These are phyloP conservation scores for Fragilariopsis cylindrus DNA, from an alignment of 108 stramenopile genomes.

Conservation along the genomic window DNA sequence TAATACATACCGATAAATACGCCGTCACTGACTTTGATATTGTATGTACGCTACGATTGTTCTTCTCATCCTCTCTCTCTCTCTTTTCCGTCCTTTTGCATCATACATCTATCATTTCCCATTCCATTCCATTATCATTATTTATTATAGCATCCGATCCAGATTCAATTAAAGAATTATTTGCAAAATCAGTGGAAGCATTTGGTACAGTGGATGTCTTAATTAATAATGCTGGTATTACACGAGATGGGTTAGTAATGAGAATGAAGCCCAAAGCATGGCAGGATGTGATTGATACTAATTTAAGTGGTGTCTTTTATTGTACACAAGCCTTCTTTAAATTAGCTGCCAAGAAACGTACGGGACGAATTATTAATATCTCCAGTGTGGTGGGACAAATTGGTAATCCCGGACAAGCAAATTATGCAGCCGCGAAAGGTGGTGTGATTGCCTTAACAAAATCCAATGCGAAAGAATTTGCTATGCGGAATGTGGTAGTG, in stretches of 20 bases:
- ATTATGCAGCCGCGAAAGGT: slow-evolving; percentile 94
- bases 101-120: neutral
- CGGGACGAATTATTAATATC: slow-evolving; percentile 96
- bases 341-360: slow-evolving; percentile 87
- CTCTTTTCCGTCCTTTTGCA: neutral
- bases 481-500: slow-evolving; percentile 74
- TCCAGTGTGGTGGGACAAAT: slow-evolving; percentile 95
- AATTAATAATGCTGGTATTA: slow-evolving; percentile 98
- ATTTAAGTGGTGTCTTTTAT: slow-evolving; percentile 96
- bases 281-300: slow-evolving; percentile 95
- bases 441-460: slow-evolving; percentile 89
- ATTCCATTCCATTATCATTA: neutral
- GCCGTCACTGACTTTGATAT: neutral
- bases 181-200: slow-evolving; percentile 68
- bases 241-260: slow-evolving; percentile 88
- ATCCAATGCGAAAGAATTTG: slow-evolving; percentile 92
- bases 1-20: no score
- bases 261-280: slow-evolving; percentile 95
- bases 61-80: neutral
- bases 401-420: slow-evolving; percentile 96
- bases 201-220: slow-evolving; percentile 89
- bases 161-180: slow-evolving; percentile 80
- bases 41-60: neutral
- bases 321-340: slow-evolving; percentile 92
- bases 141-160: slow-evolving; percentile 58